Percentiles rank a stretch among this genome's conserved stretches.
phyloP scores from a whole-genome alignment of 2,329 filamentous ascomycete genomes.

The Penicillium hesseltinei region DNA sequence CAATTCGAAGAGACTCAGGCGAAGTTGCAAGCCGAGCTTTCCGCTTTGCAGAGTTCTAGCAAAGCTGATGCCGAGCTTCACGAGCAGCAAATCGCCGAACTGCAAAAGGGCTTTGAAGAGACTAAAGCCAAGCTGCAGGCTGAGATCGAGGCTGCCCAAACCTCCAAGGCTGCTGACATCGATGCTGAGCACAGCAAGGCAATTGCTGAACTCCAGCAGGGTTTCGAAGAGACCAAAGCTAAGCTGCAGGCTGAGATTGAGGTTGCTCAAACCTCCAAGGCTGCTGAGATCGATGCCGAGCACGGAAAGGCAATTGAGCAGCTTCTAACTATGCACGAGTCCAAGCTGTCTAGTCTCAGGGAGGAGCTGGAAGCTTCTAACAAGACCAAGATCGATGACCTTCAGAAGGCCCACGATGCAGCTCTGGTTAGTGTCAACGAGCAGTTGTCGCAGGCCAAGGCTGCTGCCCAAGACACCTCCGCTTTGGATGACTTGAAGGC shows the following conservation, averaged over 20 bases:
- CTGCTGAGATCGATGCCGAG: conserved; percentile 37
- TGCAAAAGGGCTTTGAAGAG: conserved; percentile 38
- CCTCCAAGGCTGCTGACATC: conserved; percentile 13
- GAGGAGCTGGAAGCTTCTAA: conserved; percentile 38
- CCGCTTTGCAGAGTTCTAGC: conserved; percentile 32
- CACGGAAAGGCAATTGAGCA: conserved; percentile 34
- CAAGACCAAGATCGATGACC: conserved; percentile 36
- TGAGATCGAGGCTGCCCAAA: conserved; percentile 16
- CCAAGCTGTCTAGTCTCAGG: conserved; percentile 38
- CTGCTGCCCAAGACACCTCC: conserved; percentile 39
- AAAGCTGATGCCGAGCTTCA: conserved; percentile 27
- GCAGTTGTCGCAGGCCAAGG: conserved; percentile 37
- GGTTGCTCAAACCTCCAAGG: conserved; percentile 33
- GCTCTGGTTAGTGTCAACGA: conserved; percentile 34
- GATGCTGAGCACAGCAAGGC: conserved; percentile 26
- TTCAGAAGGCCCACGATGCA: conserved; percentile 37
- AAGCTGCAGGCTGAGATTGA: conserved; percentile 42
- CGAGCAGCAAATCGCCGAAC: conserved; percentile 31
- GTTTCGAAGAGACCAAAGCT: conserved; percentile 34
- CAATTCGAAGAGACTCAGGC: conserved; percentile 31
- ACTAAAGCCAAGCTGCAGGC: conserved; percentile 20
- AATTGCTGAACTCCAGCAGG: conserved; percentile 36
- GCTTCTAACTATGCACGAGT: conserved; percentile 40
- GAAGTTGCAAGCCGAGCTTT: conserved; percentile 32
- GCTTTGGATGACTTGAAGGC: conserved; percentile 40